Evolutionary conservation across 2,329 filamentous ascomycete genomes (phyloP), one percentile per base, ranked within the genome.

Genomic region (Sphaerulina populicola): DNA sequence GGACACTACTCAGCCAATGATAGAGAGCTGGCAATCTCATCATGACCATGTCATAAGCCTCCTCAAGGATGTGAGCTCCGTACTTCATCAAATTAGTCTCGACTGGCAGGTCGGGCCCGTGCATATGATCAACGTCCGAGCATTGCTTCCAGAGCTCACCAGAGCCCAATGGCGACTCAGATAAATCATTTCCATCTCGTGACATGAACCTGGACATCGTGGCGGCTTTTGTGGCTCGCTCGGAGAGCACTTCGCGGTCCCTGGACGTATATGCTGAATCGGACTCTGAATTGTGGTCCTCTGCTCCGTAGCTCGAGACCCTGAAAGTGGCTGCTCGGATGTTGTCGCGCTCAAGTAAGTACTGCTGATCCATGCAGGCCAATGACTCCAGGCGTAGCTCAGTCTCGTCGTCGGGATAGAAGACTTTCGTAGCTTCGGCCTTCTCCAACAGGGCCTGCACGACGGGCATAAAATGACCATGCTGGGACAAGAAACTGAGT

Each of bases 401-500:
- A 11, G 47, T 21, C n/a, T 46, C 4, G 21, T 29, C 30, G 6
- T 50, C 55, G 7, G 55, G 56, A 37, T 42, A 51, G 38, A 62
- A 62, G 1, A 61, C 33, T 18, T 23, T 36, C 5, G 45, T 21
- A 30, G 40, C 45, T 35, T 23, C 36, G 6, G 59, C 54, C 14
- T 67, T 60, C 0, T 58, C 6, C 5, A 70, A 53, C 2, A 72
- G 61, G 1, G 44, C 36, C 5, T 54, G 11, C 0, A 66, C 67
- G 0, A 33, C 23, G 0, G 18, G 21, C 2, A 57, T 51, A 35
- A 71, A 66, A 4, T 52, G 41, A n/a, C 72, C 69, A 50, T 74
- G 65, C 51, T 77, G 74, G 2, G 73, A 69, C 0, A 67, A 56
- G 5, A 59, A 58, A 1, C 71, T 65, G 0, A 78, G 56, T 0